Base-by-base conservation (phyloP, 768 basidiomycete genomes). In the Tylopilus sp. region DNA sequence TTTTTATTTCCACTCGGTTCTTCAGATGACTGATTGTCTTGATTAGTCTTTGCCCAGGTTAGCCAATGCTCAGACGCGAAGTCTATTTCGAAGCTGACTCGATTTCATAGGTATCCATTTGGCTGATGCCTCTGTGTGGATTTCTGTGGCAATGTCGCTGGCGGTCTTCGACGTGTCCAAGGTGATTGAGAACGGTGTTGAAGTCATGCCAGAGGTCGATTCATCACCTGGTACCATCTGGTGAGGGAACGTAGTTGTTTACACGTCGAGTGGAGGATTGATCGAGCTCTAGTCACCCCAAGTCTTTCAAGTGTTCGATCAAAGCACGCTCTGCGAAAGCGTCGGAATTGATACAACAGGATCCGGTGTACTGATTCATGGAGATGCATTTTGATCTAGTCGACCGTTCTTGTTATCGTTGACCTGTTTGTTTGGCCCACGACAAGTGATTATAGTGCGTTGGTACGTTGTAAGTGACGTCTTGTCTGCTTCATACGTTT, bases 171-270 rank as follows among this genome's bases (percentile, higher is more conserved):
- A 80, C 11, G 72, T 84, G 34, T 68, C 69, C 12, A 79, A 78
- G 45, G 68, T 69, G 0, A 59, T 78, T 5, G 75, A 74, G 56
- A 72, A 78, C 29, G 79, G 79, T 3, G 60, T 73, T 1, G 75
- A 76, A 41, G 62, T 83, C 31, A 78, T 77, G 44, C 84, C 84
- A 9, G 71, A 82, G 21, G 70, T 81, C 24, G 81, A 80, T 14
- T 78, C 78, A 34, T 83, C 82, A 11, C 77, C 78, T 11, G 84
- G 84, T 19, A 83, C 84, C 1, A 86, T 86, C 58, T 85, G 84
- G 84, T 79, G 58, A 63, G 48, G 17, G 25, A 8, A 9, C 25
- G 45, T 28, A 13, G n/a, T 11, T 31, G 31, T 41, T 45, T 10
- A 5, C 6, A 34, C 33, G 29, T 36, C 13, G 22, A 26, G 29